Conservation (phyloP, 441 rosid genomes). For the Mallotus repandus region DNA sequence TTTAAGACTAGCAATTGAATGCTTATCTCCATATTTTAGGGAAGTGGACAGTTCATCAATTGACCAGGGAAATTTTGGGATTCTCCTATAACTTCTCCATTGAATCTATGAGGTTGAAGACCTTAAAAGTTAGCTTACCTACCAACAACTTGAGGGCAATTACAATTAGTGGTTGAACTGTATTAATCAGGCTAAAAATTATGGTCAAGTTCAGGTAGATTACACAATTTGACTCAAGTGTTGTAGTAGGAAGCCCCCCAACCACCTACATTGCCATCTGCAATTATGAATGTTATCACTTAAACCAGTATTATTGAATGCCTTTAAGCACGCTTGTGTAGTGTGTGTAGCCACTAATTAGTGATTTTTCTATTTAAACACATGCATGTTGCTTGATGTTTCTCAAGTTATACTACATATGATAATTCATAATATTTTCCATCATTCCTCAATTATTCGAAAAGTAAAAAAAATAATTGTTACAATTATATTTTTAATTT, state of each 20-base stretch:
- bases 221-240: slow-evolving; percentile 9
- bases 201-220: slow-evolving; percentile 23
- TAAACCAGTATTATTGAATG: not conserved
- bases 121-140: slow-evolving; percentile 24
- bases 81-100: not conserved
- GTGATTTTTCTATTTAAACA: not conserved
- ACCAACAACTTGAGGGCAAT: slow-evolving; percentile 20
- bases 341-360: not conserved
- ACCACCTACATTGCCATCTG: slow-evolving; percentile 8
- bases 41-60: no score
- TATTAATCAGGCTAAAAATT: slow-evolving; percentile 7
- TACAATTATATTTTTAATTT: no score
- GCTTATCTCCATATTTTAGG: no score
- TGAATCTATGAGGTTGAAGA: not conserved
- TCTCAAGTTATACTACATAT: not conserved
- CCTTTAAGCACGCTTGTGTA: not conserved
- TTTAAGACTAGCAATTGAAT: not conserved
- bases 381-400: not conserved
- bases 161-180: slow-evolving; percentile 9
- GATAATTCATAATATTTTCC: no score
- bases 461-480: no score
- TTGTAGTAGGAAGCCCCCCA: not conserved
- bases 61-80: not conserved
- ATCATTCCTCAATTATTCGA: no score
- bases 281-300: slow-evolving; percentile 4